Evolutionary conservation across 495 filamentous ascomycete genomes (phyloP), one percentile per base, ranked within the genome.

Genomic region (Daldinia caldariorum): DNA sequence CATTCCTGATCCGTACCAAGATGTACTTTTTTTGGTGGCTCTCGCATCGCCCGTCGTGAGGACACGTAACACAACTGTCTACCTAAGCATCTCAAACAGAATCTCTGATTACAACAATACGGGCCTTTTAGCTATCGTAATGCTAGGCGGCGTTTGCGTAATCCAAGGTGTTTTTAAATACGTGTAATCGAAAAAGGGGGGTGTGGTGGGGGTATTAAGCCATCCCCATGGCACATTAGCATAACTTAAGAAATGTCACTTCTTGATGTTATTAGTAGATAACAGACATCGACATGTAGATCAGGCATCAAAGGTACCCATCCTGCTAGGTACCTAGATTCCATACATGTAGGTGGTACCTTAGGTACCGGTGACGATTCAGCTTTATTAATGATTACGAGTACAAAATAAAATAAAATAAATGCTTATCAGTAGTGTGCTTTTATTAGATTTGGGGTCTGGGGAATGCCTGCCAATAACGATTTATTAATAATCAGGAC

Each of bases 391-490:
- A 26, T 53, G n/a, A 13, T 32, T n/a, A 53, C 26, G n/a, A 53
- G 26, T 56, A 56, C 53, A 56, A 35, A 20, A 35, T 18, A 56
- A 18, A n/a, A 35, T 3, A 35, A 10, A 7, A 35, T 3, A 35
- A 37, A 18, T 18, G 31, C 31, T 56, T 56, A 56, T 37, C 29
- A 34, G 8, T 56, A 56, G 31, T 13, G 32, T 56, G 31, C 32
- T 56, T 56, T 56, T 56, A 56, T 35, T 58, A 66, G 58, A 55
- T 71, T 72, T 50, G 69, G 60, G 38, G 64, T 64, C 55, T n/a
- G 69, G 69, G 69, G 69, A 72, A 72, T 67, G 69, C 69, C 49
- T 67, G 69, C 63, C 60, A 41, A 64, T 57, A 60, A 14, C 10
- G 7, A 12, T 20, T 22, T 39, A 59, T 63, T 71, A 63, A 71